These are phyloP conservation scores for Pseudognaphalium luteoalbum DNA, from an alignment of 129 eudicot species.

Conservation along the genomic window DNA sequence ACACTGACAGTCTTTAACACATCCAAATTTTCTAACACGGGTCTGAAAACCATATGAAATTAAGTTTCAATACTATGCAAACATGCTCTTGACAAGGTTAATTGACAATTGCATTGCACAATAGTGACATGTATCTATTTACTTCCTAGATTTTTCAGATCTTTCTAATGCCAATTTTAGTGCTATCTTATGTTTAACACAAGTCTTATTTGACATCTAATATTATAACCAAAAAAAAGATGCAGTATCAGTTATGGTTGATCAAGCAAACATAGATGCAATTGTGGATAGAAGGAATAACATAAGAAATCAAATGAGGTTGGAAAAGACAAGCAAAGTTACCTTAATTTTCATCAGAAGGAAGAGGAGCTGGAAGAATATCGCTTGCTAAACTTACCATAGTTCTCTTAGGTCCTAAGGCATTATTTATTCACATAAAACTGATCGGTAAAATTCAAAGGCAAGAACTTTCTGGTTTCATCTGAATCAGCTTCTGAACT, in stretches of 20 bases:
- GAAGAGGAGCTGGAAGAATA: slow-evolving; percentile 38
- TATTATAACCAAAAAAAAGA: background rate
- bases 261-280: background rate
- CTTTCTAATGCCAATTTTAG: background rate
- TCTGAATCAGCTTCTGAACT: slow-evolving; percentile 35
- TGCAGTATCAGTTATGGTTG: background rate
- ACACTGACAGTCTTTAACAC: background rate
- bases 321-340: background rate
- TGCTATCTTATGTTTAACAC: background rate
- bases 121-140: background rate
- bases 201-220: background rate
- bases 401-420: slow-evolving; percentile 38
- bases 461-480: slow-evolving; percentile 39
- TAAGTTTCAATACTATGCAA: too few relatives aligned
- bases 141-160: background rate
- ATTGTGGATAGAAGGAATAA: background rate
- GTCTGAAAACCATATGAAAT: background rate
- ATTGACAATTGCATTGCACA: background rate
- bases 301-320: slow-evolving; percentile 8
- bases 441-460: slow-evolving; percentile 32
- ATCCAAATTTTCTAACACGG: background rate
- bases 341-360: slow-evolving; percentile 45
- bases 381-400: slow-evolving; percentile 24
- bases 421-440: slow-evolving; percentile 42
- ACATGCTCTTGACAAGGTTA: background rate